Evolutionary conservation across 139 green algal species (phyloP), one percentile per base, ranked within the genome.

Genomic region (Chlorella ohadii): DNA sequence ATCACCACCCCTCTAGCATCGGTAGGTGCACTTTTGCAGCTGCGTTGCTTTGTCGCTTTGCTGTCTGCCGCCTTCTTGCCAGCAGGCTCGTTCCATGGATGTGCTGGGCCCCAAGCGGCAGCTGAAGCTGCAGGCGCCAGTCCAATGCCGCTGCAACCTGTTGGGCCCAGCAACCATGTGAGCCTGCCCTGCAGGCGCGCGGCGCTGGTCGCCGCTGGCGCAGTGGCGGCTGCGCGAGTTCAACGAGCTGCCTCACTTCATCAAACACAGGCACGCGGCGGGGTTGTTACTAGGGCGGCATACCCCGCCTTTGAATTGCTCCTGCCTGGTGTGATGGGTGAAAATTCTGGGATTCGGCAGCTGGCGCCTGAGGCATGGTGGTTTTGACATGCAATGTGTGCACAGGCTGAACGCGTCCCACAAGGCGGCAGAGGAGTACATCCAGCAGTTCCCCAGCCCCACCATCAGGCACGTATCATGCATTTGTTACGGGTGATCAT

Each of bases 231-330:
- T 99, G 67, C 85, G 96, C 0, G 97, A 99, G 89, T 96, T 98
- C 72, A 99, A 99, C 79, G 97, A 99, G 93, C 86, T 99, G 70
- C 92, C 94, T 0, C 96, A 99, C 89, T 96, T 97, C 84, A 70
- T 97, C 6, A 57, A 90, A 22, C 91, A 96, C 78, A 86, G 93
- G 88, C 85, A 93, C 95, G 73, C 91, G 41, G 87, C 44, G 9
- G 44, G 44, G 44, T 6, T 51, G 44, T 51, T 51, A 9, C 6
- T 6, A 6, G 6, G 44, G 44, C 44, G 44, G 44, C 9, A 9
- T n/a, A n/a, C n/a, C n/a, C n/a, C n/a, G n/a, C n/a, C n/a, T n/a
- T n/a, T n/a, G n/a, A n/a, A n/a, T n/a, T n/a, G n/a, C n/a, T n/a
- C n/a, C n/a, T n/a, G n/a, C n/a, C 44, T 51, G 44, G 44, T 51